Base-by-base conservation (phyloP, 2,329 filamentous ascomycete species). In the Cladosporium cucumerinum region DNA sequence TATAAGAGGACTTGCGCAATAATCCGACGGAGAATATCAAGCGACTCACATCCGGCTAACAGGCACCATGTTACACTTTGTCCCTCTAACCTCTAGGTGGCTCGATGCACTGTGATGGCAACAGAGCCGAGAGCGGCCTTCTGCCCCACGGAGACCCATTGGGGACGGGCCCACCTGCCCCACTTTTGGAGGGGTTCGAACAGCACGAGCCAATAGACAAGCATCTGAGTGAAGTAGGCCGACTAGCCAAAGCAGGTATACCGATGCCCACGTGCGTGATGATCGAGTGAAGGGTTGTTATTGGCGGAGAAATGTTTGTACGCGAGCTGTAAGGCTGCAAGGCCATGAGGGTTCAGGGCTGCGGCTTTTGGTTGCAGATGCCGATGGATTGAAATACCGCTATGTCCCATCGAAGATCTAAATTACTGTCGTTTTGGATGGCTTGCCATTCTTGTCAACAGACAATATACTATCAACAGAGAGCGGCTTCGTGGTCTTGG, bases 81-180 rank as follows among this genome's bases (percentile, higher is more conserved):
- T 39, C 21, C 46, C 46, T n/a, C 18, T 51, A 14, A 18, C 14
- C 18, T 46, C 60, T 21, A 10, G 36, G 34, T 39, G 34, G 34
- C 34, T 32, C 32, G 49, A 43, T 51, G 25, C 43, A 26, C 48
- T 26, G 28, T 43, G 32, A 23, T 30, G 57, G 30, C 60, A 55
- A 21, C 32, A 25, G 25, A 54, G 60, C 60, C 60, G 60, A 62
- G 60, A 54, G 49, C 49, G 60, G 60, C 34, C 49, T 46, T 46
- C 23, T 55, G 60, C 60, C 60, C 60, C 60, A 62, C 60, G 60
- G 60, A 55, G 49, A 54, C 25, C 48, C 25, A 21, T 26, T 51
- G 58, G 52, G 58, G 58, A 30, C 28, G 43, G 34, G 57, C 49
- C 60, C 60, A 52, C 60, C 59, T 32, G 28, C 21, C 23, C 59